Conservation (phyloP, 2,329 filamentous ascomycete species). For the Aspergillus intermedius region DNA sequence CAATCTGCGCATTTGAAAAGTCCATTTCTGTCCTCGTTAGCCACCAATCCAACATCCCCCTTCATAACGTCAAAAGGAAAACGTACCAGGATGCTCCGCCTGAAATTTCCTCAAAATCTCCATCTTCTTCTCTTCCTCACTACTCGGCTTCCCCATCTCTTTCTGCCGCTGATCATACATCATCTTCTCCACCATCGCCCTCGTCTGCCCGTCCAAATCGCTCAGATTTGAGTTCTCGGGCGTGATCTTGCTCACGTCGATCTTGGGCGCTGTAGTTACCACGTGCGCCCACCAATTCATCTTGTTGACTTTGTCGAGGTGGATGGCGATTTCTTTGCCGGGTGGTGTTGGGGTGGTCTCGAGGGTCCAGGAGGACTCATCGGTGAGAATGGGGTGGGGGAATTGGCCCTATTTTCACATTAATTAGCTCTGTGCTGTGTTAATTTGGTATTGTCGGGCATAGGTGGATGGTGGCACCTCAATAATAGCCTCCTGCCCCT, state of each 20-base stretch:
- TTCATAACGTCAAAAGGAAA: not conserved
- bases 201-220: constrained; percentile 89
- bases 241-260: constrained; percentile 91
- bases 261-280: constrained; percentile 75
- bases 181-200: constrained; percentile 99
- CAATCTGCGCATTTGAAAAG: constrained; percentile 60
- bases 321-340: constrained; percentile 71
- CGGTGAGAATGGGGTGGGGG: constrained; percentile 68
- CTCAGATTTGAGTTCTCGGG: constrained; percentile 88
- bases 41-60: constrained; percentile 1
- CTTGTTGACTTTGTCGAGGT: constrained; percentile 93
- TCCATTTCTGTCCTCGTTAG: constrained; percentile 51
- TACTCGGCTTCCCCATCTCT: constrained; percentile 79
- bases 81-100: constrained; percentile 57
- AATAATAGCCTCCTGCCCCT: constrained; percentile 80
- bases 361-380: constrained; percentile 94
- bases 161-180: constrained; percentile 99
- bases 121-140: constrained; percentile 90
- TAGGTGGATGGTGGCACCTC: constrained; percentile 47
- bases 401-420: constrained; percentile 62
- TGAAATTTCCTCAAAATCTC: constrained; percentile 93
- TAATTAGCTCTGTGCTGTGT: not conserved
- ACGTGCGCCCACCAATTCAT: constrained; percentile 98
- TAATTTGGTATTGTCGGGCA: not conserved
- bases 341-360: constrained; percentile 52